phyloP scores from a whole-genome alignment of 75 land plant species.

The Cupressus sempervirens region DNA sequence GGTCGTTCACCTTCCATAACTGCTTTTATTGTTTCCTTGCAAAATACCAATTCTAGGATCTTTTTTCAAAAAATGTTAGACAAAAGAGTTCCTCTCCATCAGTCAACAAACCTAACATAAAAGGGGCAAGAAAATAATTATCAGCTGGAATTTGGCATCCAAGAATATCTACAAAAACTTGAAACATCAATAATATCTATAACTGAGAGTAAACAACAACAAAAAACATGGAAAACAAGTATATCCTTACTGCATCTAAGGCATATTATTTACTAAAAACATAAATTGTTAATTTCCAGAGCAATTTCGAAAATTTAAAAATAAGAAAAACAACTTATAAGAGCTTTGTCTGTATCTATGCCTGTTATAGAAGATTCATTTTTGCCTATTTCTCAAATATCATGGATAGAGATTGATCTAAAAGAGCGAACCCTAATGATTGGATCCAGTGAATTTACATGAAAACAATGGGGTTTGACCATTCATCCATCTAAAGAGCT shows the following conservation, averaged over 20 bases:
- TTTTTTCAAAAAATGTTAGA: neutral
- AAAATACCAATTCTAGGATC: neutral
- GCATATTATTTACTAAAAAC: neutral
- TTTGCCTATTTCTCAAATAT: neutral
- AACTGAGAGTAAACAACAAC: neutral
- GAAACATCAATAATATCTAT: neutral
- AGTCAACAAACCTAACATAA: neutral
- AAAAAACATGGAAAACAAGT: neutral
- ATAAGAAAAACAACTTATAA: neutral
- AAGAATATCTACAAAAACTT: neutral
- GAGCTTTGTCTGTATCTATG: neutral
- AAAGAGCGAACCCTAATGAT: neutral
- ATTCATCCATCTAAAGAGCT: neutral
- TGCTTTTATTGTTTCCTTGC: neutral
- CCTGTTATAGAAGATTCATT: neutral
- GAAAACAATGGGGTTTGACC: neutral
- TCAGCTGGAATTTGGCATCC: neutral
- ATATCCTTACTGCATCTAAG: neutral
- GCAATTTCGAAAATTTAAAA: neutral
- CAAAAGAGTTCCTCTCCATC: neutral
- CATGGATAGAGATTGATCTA: neutral
- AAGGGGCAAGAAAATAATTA: neutral
- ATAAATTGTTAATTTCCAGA: neutral
- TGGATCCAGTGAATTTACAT: neutral
- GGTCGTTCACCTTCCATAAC: conserved; percentile 29